These are phyloP conservation scores for Oemleria cerasiformis DNA, from an alignment of 306 rosid genomes.

Conservation along the genomic window DNA sequence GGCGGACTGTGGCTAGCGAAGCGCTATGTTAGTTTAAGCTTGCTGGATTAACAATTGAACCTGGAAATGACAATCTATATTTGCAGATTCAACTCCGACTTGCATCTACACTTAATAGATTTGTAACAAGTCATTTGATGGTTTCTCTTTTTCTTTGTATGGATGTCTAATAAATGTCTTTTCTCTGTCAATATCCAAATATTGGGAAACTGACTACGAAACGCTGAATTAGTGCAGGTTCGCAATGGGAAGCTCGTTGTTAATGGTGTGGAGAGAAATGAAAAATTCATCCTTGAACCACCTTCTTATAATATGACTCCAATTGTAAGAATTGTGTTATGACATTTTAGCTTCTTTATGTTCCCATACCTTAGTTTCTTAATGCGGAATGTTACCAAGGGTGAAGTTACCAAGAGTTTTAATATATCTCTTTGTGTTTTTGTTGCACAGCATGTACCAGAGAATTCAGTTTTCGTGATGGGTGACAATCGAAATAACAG, in stretches of 20 bases:
- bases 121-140: not conserved
- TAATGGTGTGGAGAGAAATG: conserved; percentile 90
- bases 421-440: conserved; percentile 14
- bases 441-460: conserved; percentile 70
- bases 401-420: conserved; percentile 2
- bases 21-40: not conserved
- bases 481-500: conserved; percentile 99
- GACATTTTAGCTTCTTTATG: not conserved
- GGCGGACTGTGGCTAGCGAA: not conserved
- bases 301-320: conserved; percentile 85
- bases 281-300: conserved; percentile 71
- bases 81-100: not conserved
- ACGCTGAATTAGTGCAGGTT: conserved; percentile 52
- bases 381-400: not conserved
- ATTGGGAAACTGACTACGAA: conserved; percentile 1
- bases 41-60: not conserved
- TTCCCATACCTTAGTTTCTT: not conserved
- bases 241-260: conserved; percentile 82
- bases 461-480: conserved; percentile 87
- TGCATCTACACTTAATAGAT: not conserved
- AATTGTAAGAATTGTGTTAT: conserved; percentile 47
- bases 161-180: not conserved
- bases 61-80: not conserved
- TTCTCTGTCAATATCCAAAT: not conserved
- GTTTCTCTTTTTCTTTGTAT: not conserved